Evolutionary conservation across 139 green algal genomes (phyloP), one percentile per base, ranked within the genome.

Genomic region (Chlorella sp.): DNA sequence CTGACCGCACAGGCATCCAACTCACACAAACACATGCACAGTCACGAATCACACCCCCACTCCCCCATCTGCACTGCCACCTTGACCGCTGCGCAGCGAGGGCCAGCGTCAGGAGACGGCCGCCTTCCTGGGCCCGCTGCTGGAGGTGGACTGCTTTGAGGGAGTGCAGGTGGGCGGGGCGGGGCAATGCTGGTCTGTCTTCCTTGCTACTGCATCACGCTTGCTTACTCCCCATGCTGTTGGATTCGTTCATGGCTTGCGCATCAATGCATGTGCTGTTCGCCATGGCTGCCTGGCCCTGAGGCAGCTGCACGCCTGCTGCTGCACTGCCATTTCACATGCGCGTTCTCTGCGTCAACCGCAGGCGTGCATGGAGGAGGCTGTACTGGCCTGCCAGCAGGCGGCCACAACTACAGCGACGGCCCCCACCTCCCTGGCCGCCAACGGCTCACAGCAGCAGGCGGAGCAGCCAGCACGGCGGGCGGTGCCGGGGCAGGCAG

Each of bases 361-460:
- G 25, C 74, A 81, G 76, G 76, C 76, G 0, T 82, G 76, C 36
- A 68, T 82, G 60, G 57, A 82, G 28, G 76, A 82, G 60, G 76
- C 38, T 16, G 18, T 82, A 38, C 32, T 34, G 25, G 60, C 71
- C 13, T 72, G 57, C 76, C 32, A 23, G 21, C 76, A 57, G 26
- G 20, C 47, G 21, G 36, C 36, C 60, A n/a, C 76, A 13, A 79
- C 72, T 0, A 20, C 23, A n/a, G 72, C 36, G n/a, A 63, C 28
- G 7, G 44, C 72, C 17, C 72, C 72, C 0, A 47, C 72, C 6
- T 51, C 72, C 16, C 72, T 41, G 44, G 17, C 72, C 6, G 36
- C n/a, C 21, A 47, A 25, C 34, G 2, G 15, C 39, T 57, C 70
- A 21, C 11, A 16, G 44, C n/a, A 39, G 72, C 72, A 78, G 28